Conservation (phyloP, 306 rosid genomes). For the Cotoneaster glaucophyllus region DNA sequence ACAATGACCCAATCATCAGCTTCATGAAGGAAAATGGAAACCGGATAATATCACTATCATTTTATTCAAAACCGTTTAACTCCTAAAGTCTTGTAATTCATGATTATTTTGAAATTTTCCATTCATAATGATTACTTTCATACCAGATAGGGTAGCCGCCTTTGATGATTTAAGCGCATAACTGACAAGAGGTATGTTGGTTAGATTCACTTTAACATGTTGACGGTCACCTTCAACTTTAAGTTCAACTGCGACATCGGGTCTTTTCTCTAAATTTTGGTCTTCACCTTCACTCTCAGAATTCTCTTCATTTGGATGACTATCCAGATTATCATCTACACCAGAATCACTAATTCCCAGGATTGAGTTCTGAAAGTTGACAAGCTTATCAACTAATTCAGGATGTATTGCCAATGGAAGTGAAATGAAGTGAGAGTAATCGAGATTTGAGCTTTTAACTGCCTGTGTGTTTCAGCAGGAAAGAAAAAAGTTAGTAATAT, state of each 20-base stretch:
- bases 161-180: slow-evolving; percentile 56
- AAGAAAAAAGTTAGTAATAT: background rate
- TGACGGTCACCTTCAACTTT: slow-evolving; percentile 36
- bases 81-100: slow-evolving; percentile 2
- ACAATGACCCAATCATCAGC: background rate
- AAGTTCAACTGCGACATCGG: slow-evolving; percentile 55
- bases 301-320: slow-evolving; percentile 42
- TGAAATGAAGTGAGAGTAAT: slow-evolving; percentile 88
- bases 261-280: slow-evolving; percentile 35
- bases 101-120: slow-evolving; percentile 3
- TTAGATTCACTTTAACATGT: slow-evolving; percentile 45
- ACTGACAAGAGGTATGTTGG: slow-evolving; percentile 57
- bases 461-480: slow-evolving; percentile 34
- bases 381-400: slow-evolving; percentile 71
- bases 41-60: background rate
- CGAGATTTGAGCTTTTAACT: slow-evolving; percentile 66
- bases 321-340: slow-evolving; percentile 31
- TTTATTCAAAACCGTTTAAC: slow-evolving; percentile 5
- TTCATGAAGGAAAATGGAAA: background rate
- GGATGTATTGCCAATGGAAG: slow-evolving; percentile 94
- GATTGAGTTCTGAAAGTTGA: slow-evolving; percentile 59
- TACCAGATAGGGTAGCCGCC: slow-evolving; percentile 52
- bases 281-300: slow-evolving; percentile 37
- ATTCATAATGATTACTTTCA: slow-evolving; percentile 14
- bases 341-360: slow-evolving; percentile 41